Evolutionary conservation across 73 alveolate genomes (phyloP).

Genomic region (Paramecium biaurelia): DNA sequence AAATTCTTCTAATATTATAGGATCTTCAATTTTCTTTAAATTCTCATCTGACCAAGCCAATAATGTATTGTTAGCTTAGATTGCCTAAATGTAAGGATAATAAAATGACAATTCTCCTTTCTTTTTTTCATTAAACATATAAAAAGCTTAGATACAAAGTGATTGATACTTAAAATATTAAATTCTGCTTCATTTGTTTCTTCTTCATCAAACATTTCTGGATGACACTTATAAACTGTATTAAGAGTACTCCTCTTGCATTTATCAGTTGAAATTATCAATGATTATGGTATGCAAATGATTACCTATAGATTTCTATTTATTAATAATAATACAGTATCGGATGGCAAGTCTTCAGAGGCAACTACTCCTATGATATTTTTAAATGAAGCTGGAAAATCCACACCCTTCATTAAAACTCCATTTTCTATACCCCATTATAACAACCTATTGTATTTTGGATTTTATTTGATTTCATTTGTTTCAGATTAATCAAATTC

Average conservation of each 20-base stretch:
- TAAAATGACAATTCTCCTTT: constrained; percentile 11
- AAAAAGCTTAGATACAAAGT: neutral
- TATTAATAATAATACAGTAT: neutral
- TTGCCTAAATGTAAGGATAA: constrained; percentile 45
- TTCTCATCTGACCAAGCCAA: neutral
- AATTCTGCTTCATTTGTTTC: constrained; percentile 31
- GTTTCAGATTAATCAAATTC: neutral
- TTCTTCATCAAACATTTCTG: constrained; percentile 35
- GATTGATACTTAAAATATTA: constrained; percentile 34
- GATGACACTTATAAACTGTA: neutral
- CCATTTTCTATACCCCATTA: constrained; percentile 36
- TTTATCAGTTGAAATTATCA: neutral
- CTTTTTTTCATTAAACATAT: constrained; percentile 6
- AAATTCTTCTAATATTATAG: neutral
- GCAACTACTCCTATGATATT: constrained; percentile 5
- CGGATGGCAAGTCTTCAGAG: neutral
- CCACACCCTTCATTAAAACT: neutral
- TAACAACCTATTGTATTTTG: neutral
- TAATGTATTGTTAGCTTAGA: neutral
- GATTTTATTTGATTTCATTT: neutral
- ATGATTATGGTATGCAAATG: neutral
- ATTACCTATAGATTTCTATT: neutral
- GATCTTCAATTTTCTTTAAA: neutral
- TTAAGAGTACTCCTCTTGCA: neutral
- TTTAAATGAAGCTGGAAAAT: constrained; percentile 6